Conservation (phyloP, 441 rosid species). For the Bocquillonia castaneifolia region DNA sequence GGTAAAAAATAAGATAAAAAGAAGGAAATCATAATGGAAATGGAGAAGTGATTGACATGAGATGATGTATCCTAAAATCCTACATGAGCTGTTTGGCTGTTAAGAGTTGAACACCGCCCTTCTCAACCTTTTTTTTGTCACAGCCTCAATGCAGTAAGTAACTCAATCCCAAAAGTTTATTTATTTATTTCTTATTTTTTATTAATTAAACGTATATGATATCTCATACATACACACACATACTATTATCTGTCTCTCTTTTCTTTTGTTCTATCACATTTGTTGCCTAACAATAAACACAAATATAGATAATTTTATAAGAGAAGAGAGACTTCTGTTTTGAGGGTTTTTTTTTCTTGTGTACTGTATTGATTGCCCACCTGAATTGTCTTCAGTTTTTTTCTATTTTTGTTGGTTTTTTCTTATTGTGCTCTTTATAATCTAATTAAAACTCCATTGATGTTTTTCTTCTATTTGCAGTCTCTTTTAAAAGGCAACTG, state of each 20-base stretch:
- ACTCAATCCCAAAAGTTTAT: conserved; percentile 5
- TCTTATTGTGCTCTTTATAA: background rate
- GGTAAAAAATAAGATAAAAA: too few relatives aligned
- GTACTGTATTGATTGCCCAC: conserved; percentile 13
- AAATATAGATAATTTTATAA: background rate
- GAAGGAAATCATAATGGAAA: too few relatives aligned
- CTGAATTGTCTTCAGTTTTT: conserved; percentile 34
- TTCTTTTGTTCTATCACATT: too few relatives aligned
- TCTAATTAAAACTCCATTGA: conserved; percentile 22
- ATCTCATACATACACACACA: too few relatives aligned
- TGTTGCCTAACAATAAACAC: conserved; percentile 7
- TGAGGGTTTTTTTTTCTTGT: conserved; percentile 37
- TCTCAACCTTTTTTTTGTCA: background rate
- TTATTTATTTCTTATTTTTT: background rate
- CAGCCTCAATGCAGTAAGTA: conserved; percentile 22
- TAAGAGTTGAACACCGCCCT: conserved; percentile 12
- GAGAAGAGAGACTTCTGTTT: conserved; percentile 16
- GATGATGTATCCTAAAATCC: too few relatives aligned
- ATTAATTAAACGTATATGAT: too few relatives aligned
- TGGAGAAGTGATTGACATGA: too few relatives aligned
- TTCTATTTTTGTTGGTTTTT: background rate
- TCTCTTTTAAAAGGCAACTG: conserved; percentile 20
- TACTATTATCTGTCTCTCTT: too few relatives aligned
- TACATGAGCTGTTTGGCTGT: too few relatives aligned
- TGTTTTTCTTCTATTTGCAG: conserved; percentile 32